These are phyloP conservation scores for Jackrogersella multiformis DNA, from an alignment of 495 filamentous ascomycete genomes.

Conservation along the genomic window DNA sequence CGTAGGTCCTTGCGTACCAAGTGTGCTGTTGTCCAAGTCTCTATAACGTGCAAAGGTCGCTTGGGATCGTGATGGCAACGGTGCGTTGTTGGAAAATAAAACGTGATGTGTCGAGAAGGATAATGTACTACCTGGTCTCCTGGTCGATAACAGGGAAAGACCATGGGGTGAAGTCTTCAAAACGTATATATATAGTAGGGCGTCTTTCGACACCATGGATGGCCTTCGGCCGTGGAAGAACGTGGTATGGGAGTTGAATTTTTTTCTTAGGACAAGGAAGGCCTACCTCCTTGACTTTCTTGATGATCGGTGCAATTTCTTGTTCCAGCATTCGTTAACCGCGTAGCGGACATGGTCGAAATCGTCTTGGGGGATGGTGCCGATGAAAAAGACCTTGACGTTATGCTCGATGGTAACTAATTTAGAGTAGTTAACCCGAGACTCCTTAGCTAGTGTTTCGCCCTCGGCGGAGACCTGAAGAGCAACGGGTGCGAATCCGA, in stretches of 20 bases:
- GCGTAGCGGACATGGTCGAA: conserved; percentile 51
- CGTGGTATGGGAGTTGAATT: conserved; percentile 24
- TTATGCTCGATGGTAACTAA: conserved; percentile 61
- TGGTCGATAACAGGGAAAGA: conserved; percentile 5
- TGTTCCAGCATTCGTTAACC: conserved; percentile 56
- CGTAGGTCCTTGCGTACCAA: conserved; percentile 41
- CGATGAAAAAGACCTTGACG: conserved; percentile 57
- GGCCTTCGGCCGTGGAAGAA: conserved; percentile 31
- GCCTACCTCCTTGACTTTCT: conserved; percentile 45
- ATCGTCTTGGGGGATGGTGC: conserved; percentile 46
- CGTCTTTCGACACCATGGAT: conserved; percentile 23
- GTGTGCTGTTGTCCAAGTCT: conserved; percentile 44
- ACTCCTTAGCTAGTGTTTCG: conserved; percentile 56
- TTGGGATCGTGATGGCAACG: conserved; percentile 11
- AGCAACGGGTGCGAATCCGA: conserved; percentile 54
- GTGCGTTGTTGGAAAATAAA: conserved; percentile 23
- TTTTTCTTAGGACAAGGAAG: conserved; percentile 40
- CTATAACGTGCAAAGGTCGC: conserved; percentile 32
- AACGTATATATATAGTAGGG: conserved; percentile 37
- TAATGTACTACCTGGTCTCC: conserved; percentile 12
- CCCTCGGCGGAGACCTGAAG: conserved; percentile 48
- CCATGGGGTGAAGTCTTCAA: conserved; percentile 15
- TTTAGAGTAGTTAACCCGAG: conserved; percentile 57
- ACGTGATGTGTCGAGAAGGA: conserved; percentile 24
- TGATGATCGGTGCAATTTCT: conserved; percentile 49